Base-by-base conservation (phyloP, 306 rosid species). In the Cicer judaicum region DNA sequence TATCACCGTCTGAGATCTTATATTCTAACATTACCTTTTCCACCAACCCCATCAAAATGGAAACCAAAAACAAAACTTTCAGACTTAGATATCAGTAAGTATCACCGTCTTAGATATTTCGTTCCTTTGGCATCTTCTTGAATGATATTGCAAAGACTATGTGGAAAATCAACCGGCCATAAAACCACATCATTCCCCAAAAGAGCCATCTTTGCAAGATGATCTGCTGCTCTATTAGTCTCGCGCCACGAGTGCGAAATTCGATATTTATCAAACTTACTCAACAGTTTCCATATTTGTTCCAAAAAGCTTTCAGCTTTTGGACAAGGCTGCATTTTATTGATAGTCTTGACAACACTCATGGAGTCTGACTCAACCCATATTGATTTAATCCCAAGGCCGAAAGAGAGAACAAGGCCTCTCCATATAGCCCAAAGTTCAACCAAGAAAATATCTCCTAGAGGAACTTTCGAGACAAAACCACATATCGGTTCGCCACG, bases 181-280 rank as follows among this genome's bases (percentile, higher is more conserved):
- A 90, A 68, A n/a, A 90, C 85, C 10, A 78, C 78, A 18, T 88
- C 93, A 18, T 76, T 76, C 21, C 80, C 82, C 6, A 0, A 7
- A 73, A 83, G 47, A 53, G 52, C 80, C 91, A 86, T 86, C 83
- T 86, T 86, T 7, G 89, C 67, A 75, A 90, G 96, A 81, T 83
- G 82, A 88, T 90, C 91, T 43, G 92, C 91, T 5, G 91, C 92
- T 47, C 82, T 83, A 11, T 90, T 86, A 75, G 92, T 78, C 80
- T 88, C 96, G 0, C 92, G 89, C 92, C 89, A 90, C 4, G 91
- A 75, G 78, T 88, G 96, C 70, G 92, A 72, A 73, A 90, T 71
- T 9, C 36, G 10, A 67, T 73, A 72, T 10, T 73, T 18, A n/a
- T 88, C 84, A 68, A 88, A 85, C 60, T 81, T 86, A 5, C 13